Conservation (phyloP, 768 basidiomycete genomes). For the Scleroderma citrinum region DNA sequence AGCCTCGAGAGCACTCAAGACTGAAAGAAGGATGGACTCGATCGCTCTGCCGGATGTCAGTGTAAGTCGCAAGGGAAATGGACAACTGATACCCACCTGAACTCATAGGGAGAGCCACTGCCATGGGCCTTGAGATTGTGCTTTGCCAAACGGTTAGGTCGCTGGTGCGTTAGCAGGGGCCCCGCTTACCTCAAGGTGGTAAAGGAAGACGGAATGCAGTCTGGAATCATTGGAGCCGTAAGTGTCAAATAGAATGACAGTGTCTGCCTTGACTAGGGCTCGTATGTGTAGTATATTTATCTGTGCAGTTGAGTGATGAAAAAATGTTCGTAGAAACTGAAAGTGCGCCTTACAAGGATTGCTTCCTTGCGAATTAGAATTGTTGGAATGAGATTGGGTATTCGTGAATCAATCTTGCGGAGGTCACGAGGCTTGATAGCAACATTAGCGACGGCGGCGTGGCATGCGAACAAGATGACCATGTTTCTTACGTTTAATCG, state of each 20-base stretch:
- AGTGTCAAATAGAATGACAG: constrained; percentile 88
- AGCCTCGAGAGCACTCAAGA: constrained; percentile 87
- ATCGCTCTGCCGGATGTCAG: constrained; percentile 59
- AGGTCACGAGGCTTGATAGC: constrained; percentile 80
- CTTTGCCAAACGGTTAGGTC: constrained; percentile 33
- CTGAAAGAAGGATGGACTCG: constrained; percentile 88
- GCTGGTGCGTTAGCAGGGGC: constrained; percentile 7
- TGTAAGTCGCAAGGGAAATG: constrained; percentile 7
- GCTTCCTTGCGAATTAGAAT: constrained; percentile 87
- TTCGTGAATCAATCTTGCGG: constrained; percentile 91
- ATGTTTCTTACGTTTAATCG: constrained; percentile 71
- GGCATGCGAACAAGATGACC: constrained; percentile 10
- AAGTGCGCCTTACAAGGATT: constrained; percentile 59
- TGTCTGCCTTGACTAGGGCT: constrained; percentile 89
- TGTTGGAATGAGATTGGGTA: constrained; percentile 92
- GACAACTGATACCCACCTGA: constrained; percentile 47
- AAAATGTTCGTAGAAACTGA: background rate
- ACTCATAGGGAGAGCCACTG: constrained; percentile 77
- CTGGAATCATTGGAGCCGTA: constrained; percentile 84
- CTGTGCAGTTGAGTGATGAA: constrained; percentile 32
- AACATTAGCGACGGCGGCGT: constrained; percentile 19
- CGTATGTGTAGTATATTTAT: constrained; percentile 93
- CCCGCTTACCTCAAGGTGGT: constrained; percentile 69
- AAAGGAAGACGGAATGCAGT: constrained; percentile 81
- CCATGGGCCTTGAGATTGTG: constrained; percentile 77